A percentile compares a stretch with the other conserved stretches of the same genome.
Evolutionary conservation across 805 yeast species (phyloP).

Genomic region (Myxozyma nipponensis): DNA sequence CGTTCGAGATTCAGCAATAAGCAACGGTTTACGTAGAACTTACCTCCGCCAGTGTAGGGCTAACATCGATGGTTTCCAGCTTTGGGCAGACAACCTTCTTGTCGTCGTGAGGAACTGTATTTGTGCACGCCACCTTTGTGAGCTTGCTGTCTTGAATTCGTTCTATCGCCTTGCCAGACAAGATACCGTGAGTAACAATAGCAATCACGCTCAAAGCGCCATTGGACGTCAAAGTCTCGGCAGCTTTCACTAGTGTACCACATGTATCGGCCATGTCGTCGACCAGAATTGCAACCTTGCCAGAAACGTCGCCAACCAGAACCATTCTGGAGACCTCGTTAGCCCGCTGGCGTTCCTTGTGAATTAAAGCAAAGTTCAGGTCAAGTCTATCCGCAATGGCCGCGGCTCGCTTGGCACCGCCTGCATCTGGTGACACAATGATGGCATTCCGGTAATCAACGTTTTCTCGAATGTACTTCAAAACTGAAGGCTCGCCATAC

Average conservation of each 20-base stretch:
- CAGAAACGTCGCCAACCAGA: constrained; percentile 86
- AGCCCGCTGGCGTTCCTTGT: constrained; percentile 92
- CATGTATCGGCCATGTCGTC: constrained; percentile 99
- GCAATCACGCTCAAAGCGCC: constrained; percentile 87
- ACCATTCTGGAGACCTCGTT: constrained; percentile 95
- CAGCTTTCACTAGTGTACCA: constrained; percentile 93
- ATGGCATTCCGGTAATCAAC: constrained; percentile 57
- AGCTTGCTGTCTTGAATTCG: constrained; percentile 66
- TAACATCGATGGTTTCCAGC: constrained; percentile 76
- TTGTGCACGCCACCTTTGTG: constrained; percentile 79
- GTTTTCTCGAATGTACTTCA: constrained; percentile 71
- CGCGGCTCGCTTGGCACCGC: constrained; percentile 97
- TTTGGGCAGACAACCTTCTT: constrained; percentile 58
- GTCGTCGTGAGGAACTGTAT: constrained; percentile 80
- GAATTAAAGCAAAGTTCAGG: constrained; percentile 89
- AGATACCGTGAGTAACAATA: constrained; percentile 92
- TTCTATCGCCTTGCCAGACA: constrained; percentile 77
- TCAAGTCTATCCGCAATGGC: constrained; percentile 88
- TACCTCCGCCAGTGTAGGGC: constrained; percentile 87
- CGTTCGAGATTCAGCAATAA: not conserved
- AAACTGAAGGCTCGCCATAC: constrained; percentile 89
- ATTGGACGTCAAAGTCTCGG: constrained; percentile 73
- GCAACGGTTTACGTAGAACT: not conserved
- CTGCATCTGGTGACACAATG: constrained; percentile 96
- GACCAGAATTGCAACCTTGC: constrained; percentile 76